phyloP scores from a whole-genome alignment of 2,329 filamentous ascomycete genomes.

The Alternaria sp. region DNA sequence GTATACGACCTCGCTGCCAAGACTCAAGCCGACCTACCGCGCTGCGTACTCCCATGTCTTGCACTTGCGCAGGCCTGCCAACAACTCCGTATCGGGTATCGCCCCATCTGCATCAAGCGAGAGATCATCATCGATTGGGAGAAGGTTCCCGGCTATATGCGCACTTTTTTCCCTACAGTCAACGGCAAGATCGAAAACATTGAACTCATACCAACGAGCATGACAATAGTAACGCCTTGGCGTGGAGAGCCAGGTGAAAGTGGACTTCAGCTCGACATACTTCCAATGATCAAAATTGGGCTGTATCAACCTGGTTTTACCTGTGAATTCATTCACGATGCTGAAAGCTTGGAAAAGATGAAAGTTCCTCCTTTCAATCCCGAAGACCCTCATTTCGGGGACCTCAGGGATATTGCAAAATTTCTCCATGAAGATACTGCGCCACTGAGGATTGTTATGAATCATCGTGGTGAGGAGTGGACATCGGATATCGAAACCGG shows the following conservation, averaged over 20 bases:
- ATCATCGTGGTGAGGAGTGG: background rate
- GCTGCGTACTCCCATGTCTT: background rate
- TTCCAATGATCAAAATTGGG: background rate
- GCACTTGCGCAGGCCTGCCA: background rate
- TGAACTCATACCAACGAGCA: background rate
- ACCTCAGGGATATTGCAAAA: too few species aligned
- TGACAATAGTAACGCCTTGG: background rate
- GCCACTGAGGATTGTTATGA: background rate
- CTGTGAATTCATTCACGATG: background rate
- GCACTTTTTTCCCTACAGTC: background rate
- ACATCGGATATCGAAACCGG: background rate
- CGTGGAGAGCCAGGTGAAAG: too few species aligned
- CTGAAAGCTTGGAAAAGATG: too few species aligned
- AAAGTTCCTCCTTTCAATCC: fast-evolving
- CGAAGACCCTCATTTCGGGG: too few species aligned
- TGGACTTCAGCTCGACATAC: background rate
- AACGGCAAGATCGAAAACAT: background rate
- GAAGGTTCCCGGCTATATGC: background rate
- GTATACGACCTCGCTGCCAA: background rate
- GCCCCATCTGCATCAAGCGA: background rate
- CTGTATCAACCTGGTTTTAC: background rate
- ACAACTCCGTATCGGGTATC: background rate
- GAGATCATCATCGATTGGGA: background rate
- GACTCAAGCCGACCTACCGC: background rate
- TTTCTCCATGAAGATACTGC: background rate